Conservation (phyloP, 768 basidiomycete genomes). For the Podaxis sp. region DNA sequence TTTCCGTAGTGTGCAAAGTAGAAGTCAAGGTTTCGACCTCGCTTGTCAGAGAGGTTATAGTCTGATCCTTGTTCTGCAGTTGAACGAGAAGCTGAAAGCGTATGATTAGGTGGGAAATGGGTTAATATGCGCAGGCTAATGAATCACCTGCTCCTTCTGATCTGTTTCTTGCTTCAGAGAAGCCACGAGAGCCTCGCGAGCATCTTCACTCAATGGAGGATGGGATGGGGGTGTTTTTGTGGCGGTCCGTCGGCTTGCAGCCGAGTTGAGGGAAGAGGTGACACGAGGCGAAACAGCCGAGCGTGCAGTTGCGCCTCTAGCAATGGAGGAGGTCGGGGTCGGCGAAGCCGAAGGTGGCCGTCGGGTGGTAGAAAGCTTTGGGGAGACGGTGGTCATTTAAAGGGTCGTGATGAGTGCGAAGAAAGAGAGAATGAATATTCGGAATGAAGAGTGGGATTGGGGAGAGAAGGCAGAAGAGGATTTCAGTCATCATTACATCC, state of each 20-base stretch:
- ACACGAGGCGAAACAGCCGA: slow-evolving; percentile 60
- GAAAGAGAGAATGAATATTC: slow-evolving; percentile 1
- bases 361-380: slow-evolving; percentile 45
- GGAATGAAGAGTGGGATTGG: background rate
- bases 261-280: slow-evolving; percentile 48
- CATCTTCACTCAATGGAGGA: slow-evolving; percentile 40
- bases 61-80: slow-evolving; percentile 76
- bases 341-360: slow-evolving; percentile 40
- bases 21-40: slow-evolving; percentile 69
- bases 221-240: slow-evolving; percentile 41
- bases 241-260: slow-evolving; percentile 48
- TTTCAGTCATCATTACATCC: background rate
- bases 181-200: slow-evolving; percentile 53
- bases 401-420: slow-evolving; percentile 10
- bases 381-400: slow-evolving; percentile 43
- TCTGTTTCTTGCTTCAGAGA: slow-evolving; percentile 77
- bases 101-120: slow-evolving; percentile 9
- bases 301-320: slow-evolving; percentile 60
- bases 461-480: background rate
- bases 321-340: slow-evolving; percentile 41
- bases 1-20: slow-evolving; percentile 65
- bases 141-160: slow-evolving; percentile 72
- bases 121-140: slow-evolving; percentile 11
- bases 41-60: slow-evolving; percentile 53
- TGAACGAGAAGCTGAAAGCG: slow-evolving; percentile 64